phyloP scores from a whole-genome alignment of 306 rosid genomes.

The Lathyrus tuberosus region DNA sequence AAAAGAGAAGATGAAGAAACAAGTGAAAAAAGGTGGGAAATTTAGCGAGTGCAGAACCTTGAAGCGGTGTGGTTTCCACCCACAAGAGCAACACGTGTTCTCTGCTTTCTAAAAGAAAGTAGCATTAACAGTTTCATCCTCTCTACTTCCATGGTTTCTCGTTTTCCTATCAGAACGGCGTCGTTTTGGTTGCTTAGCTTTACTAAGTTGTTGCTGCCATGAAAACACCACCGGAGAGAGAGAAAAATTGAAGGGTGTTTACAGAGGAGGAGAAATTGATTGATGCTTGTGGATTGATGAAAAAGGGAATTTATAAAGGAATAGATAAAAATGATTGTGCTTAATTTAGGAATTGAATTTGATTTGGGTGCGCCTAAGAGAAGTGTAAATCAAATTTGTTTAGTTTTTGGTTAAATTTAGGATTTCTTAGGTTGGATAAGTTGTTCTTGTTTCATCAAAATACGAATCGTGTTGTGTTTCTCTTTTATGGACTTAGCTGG shows the following conservation, averaged over 20 bases:
- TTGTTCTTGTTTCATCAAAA: neutral
- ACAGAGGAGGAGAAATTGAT: constrained; percentile 1
- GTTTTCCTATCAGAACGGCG: neutral
- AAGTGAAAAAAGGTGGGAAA: neutral
- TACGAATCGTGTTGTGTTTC: neutral
- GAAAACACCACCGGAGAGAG: constrained; percentile 22
- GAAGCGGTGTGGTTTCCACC: constrained; percentile 86
- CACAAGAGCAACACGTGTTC: constrained; percentile 60
- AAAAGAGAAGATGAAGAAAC: neutral
- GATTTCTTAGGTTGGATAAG: constrained; percentile 4
- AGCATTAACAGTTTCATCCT: constrained; percentile 56
- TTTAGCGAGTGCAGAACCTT: constrained; percentile 32
- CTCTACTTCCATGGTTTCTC: constrained; percentile 55
- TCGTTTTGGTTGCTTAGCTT: constrained; percentile 36
- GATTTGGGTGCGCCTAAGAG: constrained; percentile 18
- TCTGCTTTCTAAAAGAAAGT: constrained; percentile 50
- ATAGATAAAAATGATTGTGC: constrained; percentile 7
- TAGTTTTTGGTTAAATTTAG: constrained; percentile 24
- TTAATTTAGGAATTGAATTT: constrained; percentile 30
- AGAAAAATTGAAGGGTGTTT: constrained; percentile 13
- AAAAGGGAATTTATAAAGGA: neutral
- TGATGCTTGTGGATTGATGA: neutral
- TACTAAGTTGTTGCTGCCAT: constrained; percentile 40
- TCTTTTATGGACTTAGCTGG: neutral
- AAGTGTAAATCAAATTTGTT: constrained; percentile 18